Base-by-base conservation (phyloP, 2,329 filamentous ascomycete species). In the Claviceps sp. region DNA sequence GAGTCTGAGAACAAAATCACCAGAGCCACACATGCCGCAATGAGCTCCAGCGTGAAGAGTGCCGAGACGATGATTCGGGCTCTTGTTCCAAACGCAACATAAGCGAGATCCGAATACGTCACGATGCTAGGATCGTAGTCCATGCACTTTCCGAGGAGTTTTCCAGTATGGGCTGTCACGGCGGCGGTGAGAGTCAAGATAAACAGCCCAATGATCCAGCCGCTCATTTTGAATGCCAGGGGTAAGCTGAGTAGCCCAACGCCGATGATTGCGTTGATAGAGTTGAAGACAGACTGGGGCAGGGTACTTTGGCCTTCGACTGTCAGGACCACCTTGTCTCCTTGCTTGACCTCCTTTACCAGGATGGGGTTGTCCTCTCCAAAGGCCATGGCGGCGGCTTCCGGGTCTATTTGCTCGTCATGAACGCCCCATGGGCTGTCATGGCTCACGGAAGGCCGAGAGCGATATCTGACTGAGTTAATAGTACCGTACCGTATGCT, bases 281-380 rank as follows among this genome's bases (percentile, higher is more conserved):
- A 94, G 68, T 98, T 98, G 74, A 97, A 95, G 55, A 96, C 79
- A 6, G 91, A 97, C 70, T 97, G 91, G 0, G 89, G 89, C 16
- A 97, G 75, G 1, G 91, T 98, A n/a, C 88, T 95, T 70, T 94
- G 89, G 40, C 91, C 91, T 55, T 95, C 85, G 2, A 95, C 83
- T 2, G 91, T 79, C 59, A 91, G 79, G 52, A 95, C 80, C 47
- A 91, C 79, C 62, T 85, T 88, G 43, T 93, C 88, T 58, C 93
- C 88, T 60, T 93, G 86, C 64, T 94, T 86, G 13, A 95, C 78
- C 66, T 90, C 86, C 69, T 89, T 91, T 50, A 96, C 83, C n/a
- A 95, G 71, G 51, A 96, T 76, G 2, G 88, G 86, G 57, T 86
- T 82, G n/a, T 52, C 53, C 38, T 56, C 57, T 6, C 54, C 50